Evolutionary conservation across 768 basidiomycete species (phyloP), one percentile per base, ranked within the genome.

Genomic region (Infundibulicybe gibba): DNA sequence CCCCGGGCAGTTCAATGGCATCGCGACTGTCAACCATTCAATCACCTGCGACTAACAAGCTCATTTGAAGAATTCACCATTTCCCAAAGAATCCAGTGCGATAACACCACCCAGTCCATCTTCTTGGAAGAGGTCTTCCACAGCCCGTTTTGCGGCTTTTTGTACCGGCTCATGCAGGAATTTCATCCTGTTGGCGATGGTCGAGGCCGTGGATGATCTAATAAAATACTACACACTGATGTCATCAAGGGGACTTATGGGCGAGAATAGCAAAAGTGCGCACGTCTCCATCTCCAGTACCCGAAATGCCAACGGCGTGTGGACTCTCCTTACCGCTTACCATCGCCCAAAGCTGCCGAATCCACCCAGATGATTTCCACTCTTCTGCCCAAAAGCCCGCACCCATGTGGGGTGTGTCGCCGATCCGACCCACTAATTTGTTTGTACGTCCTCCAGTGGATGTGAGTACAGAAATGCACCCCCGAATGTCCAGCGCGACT

Each of bases 271-370:
- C 32, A 41, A 8, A 39, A 33, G 15, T 32, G 65, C 80, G 49
- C 59, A 90, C 87, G 64, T 92, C 90, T 51, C 90, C 90, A 54
- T 91, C 83, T 6, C 90, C 90, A 11, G 90, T 92, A 0, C 90
- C 87, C 25, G 86, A 88, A n/a, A 92, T 67, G 3, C 89, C 88
- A 17, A 92, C 67, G 6, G 80, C 86, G 19, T 56, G 60, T 9
- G 58, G 53, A 13, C 54, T 50, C 19, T 57, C 50, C 37, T 66
- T 68, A 2, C 72, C 63, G 16, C 49, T 60, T 16, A 76, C 37
- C 16, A 64, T 68, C 33, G 66, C 63, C 75, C 71, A 80, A n/a
- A 63, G 49, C 54, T 69, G 53, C 59, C 51, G 48, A 47, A 60
- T 30, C 61, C 58, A 58, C 50, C 63, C 52, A 53, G 40, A 41